phyloP scores from a whole-genome alignment of 441 rosid species.

The Gossypium gossypioides region DNA sequence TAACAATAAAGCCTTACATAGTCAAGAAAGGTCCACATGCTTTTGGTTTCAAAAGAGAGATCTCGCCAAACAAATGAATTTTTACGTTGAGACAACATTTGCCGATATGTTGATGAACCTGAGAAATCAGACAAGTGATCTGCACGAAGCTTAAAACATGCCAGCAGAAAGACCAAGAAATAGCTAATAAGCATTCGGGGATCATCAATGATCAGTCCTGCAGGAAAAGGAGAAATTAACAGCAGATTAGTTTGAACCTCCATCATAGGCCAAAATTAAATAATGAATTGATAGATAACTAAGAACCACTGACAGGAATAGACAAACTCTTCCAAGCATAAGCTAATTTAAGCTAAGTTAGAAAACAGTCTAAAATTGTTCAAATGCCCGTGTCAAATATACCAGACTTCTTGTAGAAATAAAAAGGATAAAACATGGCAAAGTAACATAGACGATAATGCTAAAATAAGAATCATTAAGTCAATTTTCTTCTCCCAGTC shows the following conservation, averaged over 20 bases:
- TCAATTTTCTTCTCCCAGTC: slow-evolving; percentile 8
- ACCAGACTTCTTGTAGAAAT: slow-evolving; percentile 8
- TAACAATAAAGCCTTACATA: slow-evolving; percentile 82
- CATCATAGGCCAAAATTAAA: slow-evolving; percentile 4
- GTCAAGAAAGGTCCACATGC: slow-evolving; percentile 98
- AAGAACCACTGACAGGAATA: neutral
- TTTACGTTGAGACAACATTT: slow-evolving; percentile 76
- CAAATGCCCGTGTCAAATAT: neutral
- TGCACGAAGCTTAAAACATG: slow-evolving; percentile 85
- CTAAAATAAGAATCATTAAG: slow-evolving; percentile 6
- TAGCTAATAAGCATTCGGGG: slow-evolving; percentile 77
- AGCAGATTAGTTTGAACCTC: slow-evolving; percentile 2
- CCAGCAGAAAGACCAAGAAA: slow-evolving; percentile 69
- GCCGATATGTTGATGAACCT: slow-evolving; percentile 66
- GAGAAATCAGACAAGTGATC: slow-evolving; percentile 72
- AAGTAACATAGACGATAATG: slow-evolving; percentile 1
- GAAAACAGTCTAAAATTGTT: neutral
- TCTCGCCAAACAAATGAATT: slow-evolving; percentile 86
- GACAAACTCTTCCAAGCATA: neutral
- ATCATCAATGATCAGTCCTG: slow-evolving; percentile 90
- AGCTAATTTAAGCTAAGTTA: neutral
- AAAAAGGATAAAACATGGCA: neutral
- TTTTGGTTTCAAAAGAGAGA: slow-evolving; percentile 89
- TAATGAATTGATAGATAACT: neutral
- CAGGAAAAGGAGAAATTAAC: slow-evolving; percentile 15